A percentile compares a stretch with the other conserved stretches of the same genome.
These are phyloP conservation scores for Orbilia quercus DNA, from an alignment of 2,329 filamentous ascomycete genomes.

Conservation along the genomic window DNA sequence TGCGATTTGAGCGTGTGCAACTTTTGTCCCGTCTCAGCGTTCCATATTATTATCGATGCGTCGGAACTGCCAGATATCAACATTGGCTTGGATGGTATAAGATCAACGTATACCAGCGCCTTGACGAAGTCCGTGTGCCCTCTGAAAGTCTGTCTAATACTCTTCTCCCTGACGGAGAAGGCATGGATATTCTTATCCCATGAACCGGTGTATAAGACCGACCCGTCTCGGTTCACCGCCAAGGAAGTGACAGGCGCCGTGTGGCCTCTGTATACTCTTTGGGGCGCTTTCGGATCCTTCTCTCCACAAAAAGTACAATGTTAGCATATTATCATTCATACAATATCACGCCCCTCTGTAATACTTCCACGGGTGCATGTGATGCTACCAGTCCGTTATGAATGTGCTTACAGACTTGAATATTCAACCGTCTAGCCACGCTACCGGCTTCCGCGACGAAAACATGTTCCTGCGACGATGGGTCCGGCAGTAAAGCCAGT, in stretches of 20 bases:
- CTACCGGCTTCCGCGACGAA: constrained; percentile 91
- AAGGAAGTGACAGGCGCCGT: constrained; percentile 82
- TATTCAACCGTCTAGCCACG: constrained; percentile 76
- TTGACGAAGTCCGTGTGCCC: constrained; percentile 95
- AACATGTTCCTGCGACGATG: constrained; percentile 71
- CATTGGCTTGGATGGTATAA: constrained; percentile 58
- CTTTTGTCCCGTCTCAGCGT: constrained; percentile 73
- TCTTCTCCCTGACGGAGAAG: constrained; percentile 74
- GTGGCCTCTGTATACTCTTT: constrained; percentile 74
- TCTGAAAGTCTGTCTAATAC: constrained; percentile 71
- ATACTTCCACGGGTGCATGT: too few species aligned
- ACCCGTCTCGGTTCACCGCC: constrained; percentile 70
- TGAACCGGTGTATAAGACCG: constrained; percentile 82
- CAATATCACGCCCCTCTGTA: too few species aligned
- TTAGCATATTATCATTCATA: too few species aligned
- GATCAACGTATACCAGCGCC: constrained; percentile 69
- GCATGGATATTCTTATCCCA: constrained; percentile 96
- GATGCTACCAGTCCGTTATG: too few species aligned
- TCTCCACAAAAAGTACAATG: constrained; percentile 61
- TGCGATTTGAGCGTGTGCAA: constrained; percentile 83
- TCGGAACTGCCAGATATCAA: constrained; percentile 82
- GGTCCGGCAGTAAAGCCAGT: constrained; percentile 77
- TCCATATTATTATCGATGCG: constrained; percentile 85
- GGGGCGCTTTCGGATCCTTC: constrained; percentile 38
- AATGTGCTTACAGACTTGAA: constrained; percentile 74